Conservation (phyloP, 208 protist species). For the Acanthamoeba polyphaga region DNA sequence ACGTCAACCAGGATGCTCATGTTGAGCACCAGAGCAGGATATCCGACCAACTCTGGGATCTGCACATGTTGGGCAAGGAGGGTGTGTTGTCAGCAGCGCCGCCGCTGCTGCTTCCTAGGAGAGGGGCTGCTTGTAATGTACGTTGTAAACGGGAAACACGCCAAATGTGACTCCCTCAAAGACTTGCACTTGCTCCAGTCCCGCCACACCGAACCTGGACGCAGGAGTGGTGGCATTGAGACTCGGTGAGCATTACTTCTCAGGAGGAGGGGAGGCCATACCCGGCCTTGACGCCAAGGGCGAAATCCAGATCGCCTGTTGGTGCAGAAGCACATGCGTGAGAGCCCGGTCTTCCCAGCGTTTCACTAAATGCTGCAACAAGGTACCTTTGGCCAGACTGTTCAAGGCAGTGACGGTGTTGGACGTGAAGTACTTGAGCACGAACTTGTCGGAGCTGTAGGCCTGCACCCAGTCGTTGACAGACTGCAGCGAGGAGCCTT, state of each 20-base stretch:
- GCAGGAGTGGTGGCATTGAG: no score
- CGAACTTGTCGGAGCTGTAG: constrained; percentile 31
- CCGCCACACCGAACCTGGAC: background rate
- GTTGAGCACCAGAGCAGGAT: background rate
- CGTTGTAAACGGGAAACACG: constrained; percentile 34
- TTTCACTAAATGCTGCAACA: no score
- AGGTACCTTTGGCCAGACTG: background rate
- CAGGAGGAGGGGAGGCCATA: background rate
- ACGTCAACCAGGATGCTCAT: background rate
- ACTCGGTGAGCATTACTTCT: no score
- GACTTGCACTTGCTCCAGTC: background rate
- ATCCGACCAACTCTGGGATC: background rate
- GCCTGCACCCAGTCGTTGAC: constrained; percentile 63
- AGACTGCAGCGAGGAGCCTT: background rate
- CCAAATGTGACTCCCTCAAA: background rate
- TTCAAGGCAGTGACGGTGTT: background rate
- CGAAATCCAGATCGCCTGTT: constrained; percentile 45
- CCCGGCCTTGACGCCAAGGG: background rate
- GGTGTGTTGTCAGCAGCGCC: background rate
- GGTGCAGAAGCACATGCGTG: no score
- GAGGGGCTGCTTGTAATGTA: background rate
- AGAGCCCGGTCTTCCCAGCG: no score
- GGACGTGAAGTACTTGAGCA: constrained; percentile 27
- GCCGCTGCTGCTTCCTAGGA: background rate
- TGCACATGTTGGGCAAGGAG: background rate